phyloP scores from a whole-genome alignment of 306 rosid genomes.

The Heteromeles arbutifolia region DNA sequence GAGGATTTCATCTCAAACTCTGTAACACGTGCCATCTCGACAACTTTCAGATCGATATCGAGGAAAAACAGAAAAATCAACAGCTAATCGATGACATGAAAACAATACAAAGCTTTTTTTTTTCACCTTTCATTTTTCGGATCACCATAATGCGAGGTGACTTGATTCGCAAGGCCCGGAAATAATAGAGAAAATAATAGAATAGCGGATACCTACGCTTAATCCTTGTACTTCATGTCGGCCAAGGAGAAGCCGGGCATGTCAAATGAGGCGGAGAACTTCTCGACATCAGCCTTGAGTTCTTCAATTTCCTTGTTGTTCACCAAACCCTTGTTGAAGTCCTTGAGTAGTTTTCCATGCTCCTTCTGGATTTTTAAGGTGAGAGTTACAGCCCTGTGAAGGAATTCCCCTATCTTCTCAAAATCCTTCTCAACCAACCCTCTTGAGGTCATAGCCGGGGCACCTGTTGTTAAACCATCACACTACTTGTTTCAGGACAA shows the following conservation, averaged over 20 bases:
- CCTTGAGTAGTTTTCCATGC: constrained; percentile 80
- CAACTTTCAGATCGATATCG: neutral
- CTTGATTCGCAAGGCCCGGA: neutral
- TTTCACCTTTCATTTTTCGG: neutral
- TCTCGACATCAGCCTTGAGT: constrained; percentile 84
- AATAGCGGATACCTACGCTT: constrained; percentile 9
- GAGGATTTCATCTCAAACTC: constrained; percentile 13
- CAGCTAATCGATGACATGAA: neutral
- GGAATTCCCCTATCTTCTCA: constrained; percentile 87
- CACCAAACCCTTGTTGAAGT: constrained; percentile 86
- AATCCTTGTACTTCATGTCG: constrained; percentile 87
- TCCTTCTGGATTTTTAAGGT: constrained; percentile 75
- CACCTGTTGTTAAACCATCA: constrained; percentile 39
- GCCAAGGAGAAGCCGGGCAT: constrained; percentile 81
- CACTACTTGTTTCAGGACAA: constrained; percentile 11
- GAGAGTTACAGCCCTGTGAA: constrained; percentile 72
- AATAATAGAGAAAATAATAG: neutral
- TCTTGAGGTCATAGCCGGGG: constrained; percentile 96
- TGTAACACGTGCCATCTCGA: neutral
- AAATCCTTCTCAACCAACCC: constrained; percentile 92
- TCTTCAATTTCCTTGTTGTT: constrained; percentile 74
- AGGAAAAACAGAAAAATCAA: neutral
- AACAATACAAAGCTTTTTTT: neutral
- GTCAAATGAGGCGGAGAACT: constrained; percentile 64
- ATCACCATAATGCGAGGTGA: neutral